These are phyloP conservation scores for Simplicillium aogashimaense DNA, from an alignment of 2,329 filamentous ascomycete genomes.

Conservation along the genomic window DNA sequence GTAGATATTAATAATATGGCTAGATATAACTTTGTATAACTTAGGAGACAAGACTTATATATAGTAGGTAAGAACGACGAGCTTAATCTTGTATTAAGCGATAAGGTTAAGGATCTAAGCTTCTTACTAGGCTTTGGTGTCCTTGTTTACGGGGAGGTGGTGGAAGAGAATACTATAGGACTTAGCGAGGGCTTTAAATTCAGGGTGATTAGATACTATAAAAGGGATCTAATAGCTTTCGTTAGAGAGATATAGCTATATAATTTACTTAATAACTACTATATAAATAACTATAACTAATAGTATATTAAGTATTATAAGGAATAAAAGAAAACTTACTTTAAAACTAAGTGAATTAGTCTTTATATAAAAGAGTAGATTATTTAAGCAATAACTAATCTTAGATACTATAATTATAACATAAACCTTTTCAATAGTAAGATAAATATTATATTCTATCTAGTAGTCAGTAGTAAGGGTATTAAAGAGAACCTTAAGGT, in stretches of 20 bases:
- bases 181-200: constrained; percentile 57
- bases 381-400: constrained; percentile 78
- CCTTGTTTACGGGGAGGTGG: constrained; percentile 70
- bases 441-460: constrained; percentile 64
- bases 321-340: too few relatives aligned
- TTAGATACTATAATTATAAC: constrained; percentile 86
- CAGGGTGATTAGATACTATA: constrained; percentile 75
- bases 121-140: constrained; percentile 70
- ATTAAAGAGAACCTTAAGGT: constrained; percentile 46
- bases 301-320: too few relatives aligned
- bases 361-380: constrained; percentile 70
- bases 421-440: constrained; percentile 58
- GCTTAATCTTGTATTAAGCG: constrained; percentile 58
- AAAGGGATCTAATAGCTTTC: constrained; percentile 60
- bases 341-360: constrained; percentile 66
- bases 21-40: constrained; percentile 69
- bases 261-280: too few relatives aligned
- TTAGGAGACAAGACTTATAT: constrained; percentile 76
- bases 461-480: constrained; percentile 51
- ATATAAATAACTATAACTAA: too few relatives aligned
- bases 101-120: constrained; percentile 60
- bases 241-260: too few relatives aligned
- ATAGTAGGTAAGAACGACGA: constrained; percentile 74
- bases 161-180: constrained; percentile 71
- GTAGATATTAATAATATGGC: constrained; percentile 87